Evolutionary conservation across 805 yeast species (phyloP).

Genomic region (Hanseniaspora thailandica): DNA sequence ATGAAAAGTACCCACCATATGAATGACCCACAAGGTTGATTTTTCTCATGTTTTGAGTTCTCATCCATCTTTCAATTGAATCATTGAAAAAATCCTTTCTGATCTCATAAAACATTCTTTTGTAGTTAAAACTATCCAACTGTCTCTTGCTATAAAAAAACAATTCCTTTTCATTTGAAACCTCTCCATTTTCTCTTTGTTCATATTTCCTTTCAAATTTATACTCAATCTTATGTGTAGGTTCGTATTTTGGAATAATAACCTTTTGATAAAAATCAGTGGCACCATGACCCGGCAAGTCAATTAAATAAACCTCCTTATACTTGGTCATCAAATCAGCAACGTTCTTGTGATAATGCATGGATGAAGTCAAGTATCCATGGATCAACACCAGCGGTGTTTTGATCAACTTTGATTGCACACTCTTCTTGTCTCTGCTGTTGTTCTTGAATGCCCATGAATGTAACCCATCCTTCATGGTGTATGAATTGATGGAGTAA

Average conservation of each 20-base stretch:
- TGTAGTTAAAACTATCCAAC: conserved; percentile 4
- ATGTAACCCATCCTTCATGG: conserved; percentile 7
- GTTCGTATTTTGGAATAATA: conserved; percentile 1
- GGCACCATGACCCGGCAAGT: conserved; percentile 60
- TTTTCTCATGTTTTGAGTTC: conserved; percentile 34
- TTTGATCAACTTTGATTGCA: neutral
- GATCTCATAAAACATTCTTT: neutral
- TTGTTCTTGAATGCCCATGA: conserved; percentile 12
- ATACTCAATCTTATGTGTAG: conserved; percentile 14
- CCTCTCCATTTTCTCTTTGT: conserved; percentile 19
- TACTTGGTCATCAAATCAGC: conserved; percentile 36
- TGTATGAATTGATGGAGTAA: conserved; percentile 7
- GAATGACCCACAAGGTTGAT: conserved; percentile 67
- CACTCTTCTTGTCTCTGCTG: neutral
- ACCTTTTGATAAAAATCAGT: conserved; percentile 27
- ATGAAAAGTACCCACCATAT: conserved; percentile 64
- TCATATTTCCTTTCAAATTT: conserved; percentile 16
- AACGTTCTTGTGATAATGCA: conserved; percentile 66
- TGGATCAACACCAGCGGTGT: conserved; percentile 52
- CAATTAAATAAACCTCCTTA: conserved; percentile 56
- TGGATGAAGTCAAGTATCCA: conserved; percentile 89
- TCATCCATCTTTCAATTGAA: conserved; percentile 57
- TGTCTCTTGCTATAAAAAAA: conserved; percentile 39
- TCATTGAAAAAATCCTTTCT: conserved; percentile 32
- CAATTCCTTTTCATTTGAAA: conserved; percentile 17